phyloP scores from a whole-genome alignment of 192 early-diverging fungal genomes.

The Coemansia sp. region DNA sequence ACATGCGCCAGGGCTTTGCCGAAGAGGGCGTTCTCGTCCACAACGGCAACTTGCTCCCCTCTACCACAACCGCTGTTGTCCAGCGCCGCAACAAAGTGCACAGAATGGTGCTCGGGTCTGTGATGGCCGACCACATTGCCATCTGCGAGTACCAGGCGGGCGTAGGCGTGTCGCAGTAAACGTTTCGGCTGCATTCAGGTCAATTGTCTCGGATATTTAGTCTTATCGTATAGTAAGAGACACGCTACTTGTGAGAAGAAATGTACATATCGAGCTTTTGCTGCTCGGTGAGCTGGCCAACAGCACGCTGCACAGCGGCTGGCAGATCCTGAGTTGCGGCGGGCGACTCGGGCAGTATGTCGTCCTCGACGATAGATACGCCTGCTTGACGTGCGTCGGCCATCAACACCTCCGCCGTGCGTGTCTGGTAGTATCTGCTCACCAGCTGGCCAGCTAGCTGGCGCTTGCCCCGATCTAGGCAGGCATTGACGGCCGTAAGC shows the following conservation, averaged over 20 bases:
- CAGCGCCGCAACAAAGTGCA: constrained; percentile 24
- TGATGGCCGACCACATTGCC: constrained; percentile 52
- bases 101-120: constrained; percentile 45
- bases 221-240: not conserved
- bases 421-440: constrained; percentile 38
- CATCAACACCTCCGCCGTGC: constrained; percentile 22
- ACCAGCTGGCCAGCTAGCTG: constrained; percentile 42
- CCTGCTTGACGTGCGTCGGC: constrained; percentile 32
- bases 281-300: constrained; percentile 19
- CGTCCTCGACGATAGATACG: constrained; percentile 2
- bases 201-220: not conserved
- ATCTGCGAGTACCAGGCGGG: constrained; percentile 30
- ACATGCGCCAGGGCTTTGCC: constrained; percentile 20
- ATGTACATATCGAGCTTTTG: constrained; percentile 42
- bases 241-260: constrained; percentile 13
- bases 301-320: constrained; percentile 9
- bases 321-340: constrained; percentile 24
- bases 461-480: constrained; percentile 34
- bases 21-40: constrained; percentile 37
- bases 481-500: constrained; percentile 23
- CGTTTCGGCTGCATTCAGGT: not conserved
- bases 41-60: constrained; percentile 39
- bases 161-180: not conserved
- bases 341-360: not conserved
- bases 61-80: constrained; percentile 36